A percentile compares a stretch with the other conserved stretches of the same genome.
These are phyloP conservation scores for Sistotremastrum suecicum DNA, from an alignment of 768 basidiomycete species.

Conservation along the genomic window DNA sequence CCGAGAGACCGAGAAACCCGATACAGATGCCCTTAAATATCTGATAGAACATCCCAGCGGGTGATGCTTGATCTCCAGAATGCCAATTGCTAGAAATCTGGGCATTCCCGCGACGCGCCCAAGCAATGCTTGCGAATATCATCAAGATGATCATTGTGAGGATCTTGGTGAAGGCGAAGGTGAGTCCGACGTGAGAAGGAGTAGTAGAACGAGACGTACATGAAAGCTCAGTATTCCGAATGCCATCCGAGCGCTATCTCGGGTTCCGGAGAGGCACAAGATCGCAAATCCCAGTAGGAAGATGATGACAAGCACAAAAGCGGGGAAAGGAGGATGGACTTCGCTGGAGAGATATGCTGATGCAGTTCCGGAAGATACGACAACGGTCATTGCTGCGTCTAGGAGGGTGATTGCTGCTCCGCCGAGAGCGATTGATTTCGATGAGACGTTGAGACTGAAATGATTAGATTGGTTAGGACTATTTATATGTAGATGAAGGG, in stretches of 20 bases:
- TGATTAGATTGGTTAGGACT: conserved; percentile 1
- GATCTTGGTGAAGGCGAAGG: conserved; percentile 20
- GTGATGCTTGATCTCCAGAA: conserved; percentile 17
- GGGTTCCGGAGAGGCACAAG: conserved; percentile 42
- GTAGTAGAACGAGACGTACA: conserved; percentile 22
- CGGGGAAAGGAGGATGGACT: conserved; percentile 40
- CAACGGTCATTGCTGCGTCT: conserved; percentile 54
- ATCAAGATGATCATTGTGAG: conserved; percentile 42
- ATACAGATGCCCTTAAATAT: conserved; percentile 57
- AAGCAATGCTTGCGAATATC: conserved; percentile 33
- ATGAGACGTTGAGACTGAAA: conserved; percentile 45
- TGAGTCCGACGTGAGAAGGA: neutral
- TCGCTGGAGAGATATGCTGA: conserved; percentile 54
- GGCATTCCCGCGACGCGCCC: conserved; percentile 32
- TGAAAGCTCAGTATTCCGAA: conserved; percentile 44
- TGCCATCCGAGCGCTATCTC: conserved; percentile 50
- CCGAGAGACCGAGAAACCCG: conserved; percentile 59
- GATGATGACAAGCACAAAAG: conserved; percentile 36
- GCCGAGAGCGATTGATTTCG: conserved; percentile 47
- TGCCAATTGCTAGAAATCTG: conserved; percentile 46
- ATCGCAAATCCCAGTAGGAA: conserved; percentile 39
- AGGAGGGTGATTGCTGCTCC: conserved; percentile 55
- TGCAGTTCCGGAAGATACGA: conserved; percentile 64
- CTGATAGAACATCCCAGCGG: conserved; percentile 24
- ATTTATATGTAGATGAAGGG: neutral